Base-by-base conservation (phyloP, 768 basidiomycete genomes). In the Termitomyces sp. region DNA sequence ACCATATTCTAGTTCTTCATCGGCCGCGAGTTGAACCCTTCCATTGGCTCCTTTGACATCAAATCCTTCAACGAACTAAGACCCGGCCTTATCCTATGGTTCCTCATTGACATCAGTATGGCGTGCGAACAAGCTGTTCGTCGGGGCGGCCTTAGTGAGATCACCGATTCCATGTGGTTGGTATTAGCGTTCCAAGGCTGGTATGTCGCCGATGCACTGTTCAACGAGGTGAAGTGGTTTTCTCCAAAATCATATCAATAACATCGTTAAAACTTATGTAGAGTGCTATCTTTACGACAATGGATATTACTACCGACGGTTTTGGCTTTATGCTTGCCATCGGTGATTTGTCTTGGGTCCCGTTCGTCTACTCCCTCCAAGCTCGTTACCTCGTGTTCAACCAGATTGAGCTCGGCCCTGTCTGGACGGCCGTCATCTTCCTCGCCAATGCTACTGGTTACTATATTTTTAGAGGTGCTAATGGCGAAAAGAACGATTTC, bases 261-360 rank as follows among this genome's bases (percentile, higher is more conserved):
- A n/a, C 30, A 7, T 12, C 28, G 33, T 46, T 26, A 43, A 54
- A 31, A 19, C 37, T 47, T 12, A 19, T 38, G 0, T 62, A 97
- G 92, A 81, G 90, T 1, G 88, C 91, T 10, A 80, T 99, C 61
- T 79, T 98, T 56, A 95, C 92, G 1, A 94, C 89, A 3, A 99
- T 99, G 91, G 97, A 99, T 66, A 95, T 99, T 67, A 95, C 88
- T 3, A 91, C 90, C 11, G 97, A 99, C 64, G 97, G 97, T 11
- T 98, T 98, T 65, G 97, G 97, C 7, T 98, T 94, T 80, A 99
- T 99, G 97, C 87, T 99, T 30, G 73, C 93, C 5, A 81, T 96
- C 47, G 96, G 97, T 42, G 94, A 98, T 66, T 81, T 98, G 30
- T 72, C 85, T 19, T 98, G 92, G 89, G 91, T 99, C 11, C 96